A percentile compares a stretch with the other conserved stretches of the same genome.
These are phyloP conservation scores for Ascoidea rubescens DNA, from an alignment of 805 yeast genomes.

Conservation along the genomic window DNA sequence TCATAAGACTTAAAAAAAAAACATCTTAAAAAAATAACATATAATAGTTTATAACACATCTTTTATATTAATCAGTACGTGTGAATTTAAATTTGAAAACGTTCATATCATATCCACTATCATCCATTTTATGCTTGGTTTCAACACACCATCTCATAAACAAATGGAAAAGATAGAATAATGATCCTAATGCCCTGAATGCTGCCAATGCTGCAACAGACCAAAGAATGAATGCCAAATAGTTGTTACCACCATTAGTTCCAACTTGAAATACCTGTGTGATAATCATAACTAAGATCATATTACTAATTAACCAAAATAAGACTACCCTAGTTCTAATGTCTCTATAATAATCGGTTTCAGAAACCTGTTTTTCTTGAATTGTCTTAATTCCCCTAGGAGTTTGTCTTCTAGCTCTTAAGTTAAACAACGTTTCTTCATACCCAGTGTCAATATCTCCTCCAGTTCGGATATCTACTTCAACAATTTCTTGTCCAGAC, in stretches of 20 bases:
- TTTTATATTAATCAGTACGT: not conserved
- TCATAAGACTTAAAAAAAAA: no score
- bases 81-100: not conserved
- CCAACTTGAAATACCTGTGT: conserved; percentile 68
- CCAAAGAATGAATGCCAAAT: conserved; percentile 80
- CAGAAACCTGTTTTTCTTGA: conserved; percentile 24
- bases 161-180: conserved; percentile 41
- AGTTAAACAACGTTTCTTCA: conserved; percentile 56
- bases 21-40: no score
- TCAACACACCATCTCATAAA: conserved; percentile 25
- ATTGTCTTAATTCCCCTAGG: conserved; percentile 32
- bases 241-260: conserved; percentile 53
- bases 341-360: conserved; percentile 85
- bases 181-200: conserved; percentile 74
- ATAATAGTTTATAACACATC: no score
- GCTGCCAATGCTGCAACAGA: conserved; percentile 76
- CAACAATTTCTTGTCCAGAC: conserved; percentile 73
- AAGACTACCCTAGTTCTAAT: conserved; percentile 92
- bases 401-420: conserved; percentile 55
- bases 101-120: conserved; percentile 16
- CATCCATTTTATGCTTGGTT: conserved; percentile 24
- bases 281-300: conserved; percentile 74
- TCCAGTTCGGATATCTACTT: conserved; percentile 57
- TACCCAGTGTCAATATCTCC: conserved; percentile 73
- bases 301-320: conserved; percentile 79